Conservation (phyloP, 441 rosid genomes). For the Adansonia grandidieri region DNA sequence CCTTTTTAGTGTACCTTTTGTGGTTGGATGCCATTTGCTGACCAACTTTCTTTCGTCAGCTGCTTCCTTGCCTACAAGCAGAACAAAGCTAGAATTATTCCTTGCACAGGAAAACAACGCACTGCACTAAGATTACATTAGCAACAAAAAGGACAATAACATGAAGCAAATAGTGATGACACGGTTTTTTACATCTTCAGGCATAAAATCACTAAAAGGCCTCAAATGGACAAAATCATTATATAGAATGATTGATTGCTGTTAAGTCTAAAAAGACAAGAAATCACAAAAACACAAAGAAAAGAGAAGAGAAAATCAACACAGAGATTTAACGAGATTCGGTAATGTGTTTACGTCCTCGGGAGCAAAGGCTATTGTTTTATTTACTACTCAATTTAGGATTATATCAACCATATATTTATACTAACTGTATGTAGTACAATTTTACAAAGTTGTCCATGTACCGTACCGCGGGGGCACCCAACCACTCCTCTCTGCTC, state of each 20-base stretch:
- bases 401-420: too few species aligned
- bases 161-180: background rate
- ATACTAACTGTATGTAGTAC: too few species aligned
- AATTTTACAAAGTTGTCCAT: too few species aligned
- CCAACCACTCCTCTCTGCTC: too few species aligned
- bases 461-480: too few species aligned
- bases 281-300: too few species aligned
- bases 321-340: too few species aligned
- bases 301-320: too few species aligned
- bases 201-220: background rate
- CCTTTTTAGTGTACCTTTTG: constrained; percentile 87
- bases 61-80: constrained; percentile 65
- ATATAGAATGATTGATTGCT: background rate
- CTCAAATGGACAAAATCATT: background rate
- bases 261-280: too few species aligned
- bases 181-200: background rate
- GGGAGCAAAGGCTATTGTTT: too few species aligned
- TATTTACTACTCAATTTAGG: too few species aligned
- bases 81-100: constrained; percentile 17
- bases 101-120: background rate
- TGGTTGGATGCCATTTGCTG: constrained; percentile 95
- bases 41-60: constrained; percentile 72
- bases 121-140: background rate
- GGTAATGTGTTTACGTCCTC: too few species aligned
- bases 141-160: background rate